phyloP scores from a whole-genome alignment of 768 basidiomycete genomes.

The Solioccasus polychromus region DNA sequence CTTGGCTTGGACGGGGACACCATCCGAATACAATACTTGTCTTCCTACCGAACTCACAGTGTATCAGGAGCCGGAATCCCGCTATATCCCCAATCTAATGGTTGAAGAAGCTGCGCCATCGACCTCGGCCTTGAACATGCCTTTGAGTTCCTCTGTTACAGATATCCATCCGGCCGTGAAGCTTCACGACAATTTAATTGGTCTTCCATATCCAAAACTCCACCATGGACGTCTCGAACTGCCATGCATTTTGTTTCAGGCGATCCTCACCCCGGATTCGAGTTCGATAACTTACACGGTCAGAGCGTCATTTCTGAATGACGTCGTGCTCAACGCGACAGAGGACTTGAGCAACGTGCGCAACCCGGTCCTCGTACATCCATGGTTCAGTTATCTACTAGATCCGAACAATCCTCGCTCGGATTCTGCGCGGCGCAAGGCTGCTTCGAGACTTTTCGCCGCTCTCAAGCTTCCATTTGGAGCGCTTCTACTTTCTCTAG shows the following conservation, averaged over 20 bases:
- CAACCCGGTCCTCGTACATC: conserved; percentile 12
- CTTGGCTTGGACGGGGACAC: conserved; percentile 16
- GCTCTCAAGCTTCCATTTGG: conserved; percentile 13
- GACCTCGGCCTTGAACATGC: too few species aligned
- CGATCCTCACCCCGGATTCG: neutral
- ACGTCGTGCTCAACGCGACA: conserved; percentile 3
- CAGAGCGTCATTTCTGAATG: neutral
- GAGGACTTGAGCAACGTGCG: conserved; percentile 4
- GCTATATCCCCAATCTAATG: neutral
- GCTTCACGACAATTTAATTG: conserved; percentile 7
- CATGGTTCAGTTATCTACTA: conserved; percentile 8
- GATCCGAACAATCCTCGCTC: conserved; percentile 3
- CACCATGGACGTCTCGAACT: conserved; percentile 12
- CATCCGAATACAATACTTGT: conserved; percentile 20
- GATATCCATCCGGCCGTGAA: neutral
- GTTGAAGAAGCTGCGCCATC: neutral
- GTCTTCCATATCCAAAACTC: conserved; percentile 4
- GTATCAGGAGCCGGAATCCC: neutral
- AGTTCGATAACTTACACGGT: neutral
- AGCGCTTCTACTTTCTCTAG: conserved; percentile 10
- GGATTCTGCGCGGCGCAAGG: neutral
- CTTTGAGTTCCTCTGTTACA: neutral
- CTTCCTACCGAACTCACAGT: conserved; percentile 18
- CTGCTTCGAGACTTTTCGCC: conserved; percentile 8
- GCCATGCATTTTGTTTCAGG: conserved; percentile 7